phyloP scores from a whole-genome alignment of 2,329 filamentous ascomycete species.

The Thermothelomyces thermophilus region DNA sequence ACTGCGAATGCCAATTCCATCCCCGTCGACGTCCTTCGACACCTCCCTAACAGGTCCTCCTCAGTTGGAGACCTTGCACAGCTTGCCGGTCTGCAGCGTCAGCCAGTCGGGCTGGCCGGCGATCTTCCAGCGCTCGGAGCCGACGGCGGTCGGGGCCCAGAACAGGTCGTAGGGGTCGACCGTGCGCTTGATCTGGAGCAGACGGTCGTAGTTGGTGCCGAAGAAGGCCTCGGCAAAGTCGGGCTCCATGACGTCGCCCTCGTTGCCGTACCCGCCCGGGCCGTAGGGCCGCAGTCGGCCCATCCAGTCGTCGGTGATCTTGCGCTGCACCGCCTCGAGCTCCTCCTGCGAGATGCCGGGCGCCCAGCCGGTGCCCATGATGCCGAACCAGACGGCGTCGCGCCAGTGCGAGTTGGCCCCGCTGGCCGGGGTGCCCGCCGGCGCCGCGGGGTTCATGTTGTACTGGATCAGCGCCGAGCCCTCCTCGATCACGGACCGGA shows the following conservation, averaged over 20 bases:
- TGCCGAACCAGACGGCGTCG: conserved; percentile 33
- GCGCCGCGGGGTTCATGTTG: conserved; percentile 30
- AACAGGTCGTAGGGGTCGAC: conserved; percentile 21
- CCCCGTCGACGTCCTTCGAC: no score
- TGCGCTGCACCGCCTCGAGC: conserved; percentile 21
- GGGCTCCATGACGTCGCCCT: conserved; percentile 22
- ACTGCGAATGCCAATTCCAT: no score
- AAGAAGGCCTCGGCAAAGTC: conserved; percentile 19
- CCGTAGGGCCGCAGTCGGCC: conserved; percentile 10
- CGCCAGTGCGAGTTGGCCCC: conserved; percentile 46
- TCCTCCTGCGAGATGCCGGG: conserved; percentile 6
- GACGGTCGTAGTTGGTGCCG: conserved; percentile 19
- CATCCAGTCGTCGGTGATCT: conserved; percentile 31
- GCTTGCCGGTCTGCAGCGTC: conserved; percentile 20
- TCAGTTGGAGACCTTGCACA: conserved; percentile 19
- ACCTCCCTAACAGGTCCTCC: no score
- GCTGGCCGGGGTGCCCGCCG: conserved; percentile 30
- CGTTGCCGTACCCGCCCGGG: conserved; percentile 20
- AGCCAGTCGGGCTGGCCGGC: conserved; percentile 17
- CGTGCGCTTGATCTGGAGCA: conserved; percentile 19
- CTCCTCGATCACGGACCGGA: conserved; percentile 34
- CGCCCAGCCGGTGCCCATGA: conserved; percentile 28
- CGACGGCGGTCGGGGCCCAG: conserved; percentile 22
- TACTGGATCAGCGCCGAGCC: conserved; percentile 38
- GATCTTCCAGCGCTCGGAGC: conserved; percentile 20